These are phyloP conservation scores for Candida pseudoviswanathii DNA, from an alignment of 1,139 yeast species.

Conservation along the genomic window DNA sequence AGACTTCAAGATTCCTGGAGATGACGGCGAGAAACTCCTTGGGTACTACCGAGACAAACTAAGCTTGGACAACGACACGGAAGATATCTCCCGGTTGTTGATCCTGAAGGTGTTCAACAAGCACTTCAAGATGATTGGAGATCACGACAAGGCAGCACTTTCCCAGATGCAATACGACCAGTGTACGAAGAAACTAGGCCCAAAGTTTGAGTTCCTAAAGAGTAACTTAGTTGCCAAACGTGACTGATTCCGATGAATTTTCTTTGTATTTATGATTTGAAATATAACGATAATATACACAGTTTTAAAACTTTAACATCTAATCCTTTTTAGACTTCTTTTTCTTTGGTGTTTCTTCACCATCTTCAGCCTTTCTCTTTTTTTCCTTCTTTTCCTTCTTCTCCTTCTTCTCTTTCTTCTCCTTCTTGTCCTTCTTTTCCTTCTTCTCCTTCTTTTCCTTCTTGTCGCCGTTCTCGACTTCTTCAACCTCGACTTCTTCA, in stretches of 20 bases:
- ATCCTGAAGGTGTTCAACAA: conserved; percentile 22
- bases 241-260: too few species aligned
- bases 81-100: conserved; percentile 22
- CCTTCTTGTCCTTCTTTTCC: conserved; percentile 69
- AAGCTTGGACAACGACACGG: conserved; percentile 1
- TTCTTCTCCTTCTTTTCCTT: conserved; percentile 51
- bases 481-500: conserved; percentile 30
- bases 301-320: neutral
- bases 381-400: conserved; percentile 38
- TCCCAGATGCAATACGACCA: conserved; percentile 26
- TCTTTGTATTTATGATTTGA: too few species aligned
- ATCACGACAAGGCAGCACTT: conserved; percentile 25
- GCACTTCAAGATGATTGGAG: conserved; percentile 22
- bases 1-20: conserved; percentile 8
- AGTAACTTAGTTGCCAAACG: conserved; percentile 11
- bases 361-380: conserved; percentile 59
- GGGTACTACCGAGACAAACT: conserved; percentile 2
- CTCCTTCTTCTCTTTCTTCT: conserved; percentile 57
- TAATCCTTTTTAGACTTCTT: conserved; percentile 35
- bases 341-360: conserved; percentile 52
- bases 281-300: conserved; percentile 8
- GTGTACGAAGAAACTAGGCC: conserved; percentile 16
- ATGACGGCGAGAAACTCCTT: conserved; percentile 1
- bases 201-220: conserved; percentile 20
- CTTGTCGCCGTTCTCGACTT: conserved; percentile 43